Evolutionary conservation across 768 basidiomycete species (phyloP), one percentile per base, ranked within the genome.

Genomic region (Rhodocollybia butyracea): DNA sequence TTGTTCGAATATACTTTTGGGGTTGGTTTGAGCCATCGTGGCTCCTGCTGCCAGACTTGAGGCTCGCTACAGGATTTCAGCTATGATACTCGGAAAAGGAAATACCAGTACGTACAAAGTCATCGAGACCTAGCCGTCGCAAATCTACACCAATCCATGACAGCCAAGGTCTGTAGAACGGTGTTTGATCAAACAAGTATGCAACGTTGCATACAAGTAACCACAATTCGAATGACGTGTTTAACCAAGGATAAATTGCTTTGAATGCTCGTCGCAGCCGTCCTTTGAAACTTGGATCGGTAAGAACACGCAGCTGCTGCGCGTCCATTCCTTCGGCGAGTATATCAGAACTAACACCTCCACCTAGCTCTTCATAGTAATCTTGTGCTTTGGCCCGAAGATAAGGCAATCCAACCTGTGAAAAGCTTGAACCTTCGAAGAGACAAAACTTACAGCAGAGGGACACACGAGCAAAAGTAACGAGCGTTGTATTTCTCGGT

Each of bases 81-180:
- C 11, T 40, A 5, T 15, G 43, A 32, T 24, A 27, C n/a, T 30
- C 8, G 11, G 21, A 3, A 46, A 30, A 31, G 15, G 21, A 29
- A 26, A 22, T n/a, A 22, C 22, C 50, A 60, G 43, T 12, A 62
- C 86, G 72, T 64, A 93, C 91, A 59, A 89, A 79, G 66, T 94
- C 93, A 50, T 90, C 90, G 22, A 84, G 72, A 27, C 85, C 82
- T 53, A 94, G 75, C 40, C 97, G 81, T 34, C 91, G 85, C 15
- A 98, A 70, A 62, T 92, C 89, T 6, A 96, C 75, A 5, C 91
- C 88, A 41, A 94, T 80, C 88, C 89, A 89, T 22, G 81, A 75
- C 47, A 97, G 73, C 95, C 95, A 98, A 12, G 96, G 94, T 61
- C 95, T 82, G 70, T 96, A 94, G 65, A 85, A 88, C 5, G 86